Base-by-base conservation (phyloP, 805 yeast genomes). In the Pichia deserticola region DNA sequence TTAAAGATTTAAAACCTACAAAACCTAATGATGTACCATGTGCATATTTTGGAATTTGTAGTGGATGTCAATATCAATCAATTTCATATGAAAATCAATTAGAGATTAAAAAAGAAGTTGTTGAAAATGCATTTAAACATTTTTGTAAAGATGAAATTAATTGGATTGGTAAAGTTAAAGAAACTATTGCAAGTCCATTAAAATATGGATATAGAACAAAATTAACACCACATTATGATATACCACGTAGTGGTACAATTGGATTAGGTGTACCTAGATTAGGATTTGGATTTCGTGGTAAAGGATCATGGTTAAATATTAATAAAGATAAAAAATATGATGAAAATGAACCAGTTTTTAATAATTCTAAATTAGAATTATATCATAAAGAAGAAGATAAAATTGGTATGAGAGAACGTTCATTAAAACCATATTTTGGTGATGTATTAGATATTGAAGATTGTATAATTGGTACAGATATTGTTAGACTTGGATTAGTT, bases 391-490 rank as follows among this genome's bases (percentile, higher is more conserved):
- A 46, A 12, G 41, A 44, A 7, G 44, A 34, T 8, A 51, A 42
- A 40, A 34, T n/a, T 29, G 43, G 51, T 34, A 45, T 54, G 48
- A 36, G 54, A n/a, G 20, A 45, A 10, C 44, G 55, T 29, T 49
- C 55, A 5, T 36, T 52, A 25, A 58, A 66, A 49, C 56, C 61
- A 12, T 60, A 62, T 52, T 62, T 66, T 40, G 86, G 87, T 36
- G 89, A 89, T n/a, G 83, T 88, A 30, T 69, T 93, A 54, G 99
- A 93, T 65, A 90, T 93, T 55, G 99, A 93, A 64, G 97, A 89
- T 56, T 93, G 98, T 66, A 70, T 83, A 3, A 89, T 93, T 56
- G 98, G 96, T 6, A 93, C 98, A 0, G 69, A 72, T 2, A 81
- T 86, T 37, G 76, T 93, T 36, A 86, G 90, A 65, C 62, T 71